Percentiles rank a stretch among this genome's conserved stretches.
phyloP scores from a whole-genome alignment of 2,329 filamentous ascomycete genomes.

The Ophiostoma himal-ulmi region DNA sequence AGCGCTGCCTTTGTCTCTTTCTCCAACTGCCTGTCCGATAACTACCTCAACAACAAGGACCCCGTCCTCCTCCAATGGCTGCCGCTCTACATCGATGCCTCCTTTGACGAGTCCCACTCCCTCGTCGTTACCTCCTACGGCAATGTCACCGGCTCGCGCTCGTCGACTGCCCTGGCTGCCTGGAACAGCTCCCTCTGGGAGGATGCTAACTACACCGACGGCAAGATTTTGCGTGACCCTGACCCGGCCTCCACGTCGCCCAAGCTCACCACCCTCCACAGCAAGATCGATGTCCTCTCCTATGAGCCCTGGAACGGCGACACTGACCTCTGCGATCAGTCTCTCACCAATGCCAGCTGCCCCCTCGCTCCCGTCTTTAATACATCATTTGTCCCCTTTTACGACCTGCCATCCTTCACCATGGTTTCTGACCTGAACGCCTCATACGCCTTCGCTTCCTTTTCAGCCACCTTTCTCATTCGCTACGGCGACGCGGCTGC shows the following conservation, averaged over 20 bases:
- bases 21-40: conserved; percentile 71
- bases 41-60: conserved; percentile 40
- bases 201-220: conserved; percentile 53
- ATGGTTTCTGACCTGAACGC: conserved; percentile 69
- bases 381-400: conserved; percentile 30
- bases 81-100: conserved; percentile 67
- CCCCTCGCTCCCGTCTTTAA: conserved; percentile 70
- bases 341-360: conserved; percentile 58
- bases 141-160: conserved; percentile 74
- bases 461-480: conserved; percentile 66
- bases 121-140: conserved; percentile 80
- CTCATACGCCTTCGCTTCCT: conserved; percentile 80
- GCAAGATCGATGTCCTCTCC: conserved; percentile 66
- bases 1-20: conserved; percentile 67
- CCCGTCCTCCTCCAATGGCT: conserved; percentile 70
- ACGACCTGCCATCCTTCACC: conserved; percentile 63
- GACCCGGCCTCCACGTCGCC: conserved; percentile 40
- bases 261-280: conserved; percentile 67
- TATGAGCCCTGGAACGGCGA: conserved; percentile 61
- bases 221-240: conserved; percentile 70
- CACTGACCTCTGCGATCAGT: conserved; percentile 60
- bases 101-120: conserved; percentile 62
- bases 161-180: conserved; percentile 52
- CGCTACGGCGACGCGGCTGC: conserved; percentile 63
- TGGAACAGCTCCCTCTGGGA: conserved; percentile 55